These are phyloP conservation scores for Arachnomyces sp. DNA, from an alignment of 2,329 filamentous ascomycete species.

Conservation along the genomic window DNA sequence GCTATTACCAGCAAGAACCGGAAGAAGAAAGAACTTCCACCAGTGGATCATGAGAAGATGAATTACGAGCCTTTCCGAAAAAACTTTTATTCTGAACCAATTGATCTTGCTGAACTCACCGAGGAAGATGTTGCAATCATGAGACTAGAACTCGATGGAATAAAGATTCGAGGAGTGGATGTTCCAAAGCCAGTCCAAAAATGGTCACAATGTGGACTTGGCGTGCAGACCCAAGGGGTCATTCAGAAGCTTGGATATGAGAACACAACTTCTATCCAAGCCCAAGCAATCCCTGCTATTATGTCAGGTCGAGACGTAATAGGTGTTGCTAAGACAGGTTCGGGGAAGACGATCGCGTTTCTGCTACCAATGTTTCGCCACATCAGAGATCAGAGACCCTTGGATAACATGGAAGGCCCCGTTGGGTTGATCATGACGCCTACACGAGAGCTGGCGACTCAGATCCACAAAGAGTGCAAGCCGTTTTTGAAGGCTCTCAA, in stretches of 20 bases:
- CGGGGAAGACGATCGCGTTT: constrained; percentile 95
- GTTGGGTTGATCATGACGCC: constrained; percentile 87
- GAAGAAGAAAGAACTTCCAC: constrained; percentile 95
- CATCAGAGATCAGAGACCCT: constrained; percentile 82
- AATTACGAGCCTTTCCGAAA: constrained; percentile 82
- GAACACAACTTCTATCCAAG: constrained; percentile 85
- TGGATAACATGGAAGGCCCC: constrained; percentile 79
- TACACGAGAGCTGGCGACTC: constrained; percentile 84
- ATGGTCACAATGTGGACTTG: constrained; percentile 91
- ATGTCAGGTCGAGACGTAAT: constrained; percentile 96
- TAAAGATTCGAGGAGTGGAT: constrained; percentile 83
- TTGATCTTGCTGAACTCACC: constrained; percentile 73
- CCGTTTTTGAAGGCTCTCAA: constrained; percentile 84
- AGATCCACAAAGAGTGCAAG: constrained; percentile 91
- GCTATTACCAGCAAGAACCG: constrained; percentile 57
- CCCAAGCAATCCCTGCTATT: constrained; percentile 87
- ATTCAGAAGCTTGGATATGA: constrained; percentile 76
- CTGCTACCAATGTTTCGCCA: constrained; percentile 95
- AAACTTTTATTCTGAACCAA: constrained; percentile 88
- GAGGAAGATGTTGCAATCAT: constrained; percentile 76
- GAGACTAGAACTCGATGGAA: constrained; percentile 82
- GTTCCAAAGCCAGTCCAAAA: constrained; percentile 91
- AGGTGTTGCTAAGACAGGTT: constrained; percentile 94
- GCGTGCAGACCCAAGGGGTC: constrained; percentile 77
- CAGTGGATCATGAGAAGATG: constrained; percentile 77